Evolutionary conservation across 768 basidiomycete species (phyloP).

Genomic region (Leucocoprinus sp.): DNA sequence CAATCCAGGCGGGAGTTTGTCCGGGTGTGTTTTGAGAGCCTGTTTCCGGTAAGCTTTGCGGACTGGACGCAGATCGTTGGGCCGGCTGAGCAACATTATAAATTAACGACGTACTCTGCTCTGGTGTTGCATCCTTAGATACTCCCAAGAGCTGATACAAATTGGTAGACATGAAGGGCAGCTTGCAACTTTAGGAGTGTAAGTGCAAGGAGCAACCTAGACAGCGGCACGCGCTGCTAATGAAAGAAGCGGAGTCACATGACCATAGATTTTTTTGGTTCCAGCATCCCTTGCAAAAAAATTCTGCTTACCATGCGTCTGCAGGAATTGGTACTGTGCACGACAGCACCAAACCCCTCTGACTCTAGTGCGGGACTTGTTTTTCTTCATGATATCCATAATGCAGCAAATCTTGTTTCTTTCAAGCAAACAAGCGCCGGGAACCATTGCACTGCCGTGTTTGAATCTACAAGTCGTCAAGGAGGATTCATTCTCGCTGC

Average conservation of each 20-base stretch:
- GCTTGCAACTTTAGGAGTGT: slow-evolving; percentile 3
- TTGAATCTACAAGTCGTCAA: slow-evolving; percentile 59
- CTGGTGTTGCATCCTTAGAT: slow-evolving; percentile 42
- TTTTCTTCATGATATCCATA: slow-evolving; percentile 74
- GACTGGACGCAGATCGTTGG: not conserved
- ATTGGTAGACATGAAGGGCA: slow-evolving; percentile 37
- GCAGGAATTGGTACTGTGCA: slow-evolving; percentile 62
- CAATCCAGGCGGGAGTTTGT: slow-evolving; percentile 52
- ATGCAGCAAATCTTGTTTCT: slow-evolving; percentile 65
- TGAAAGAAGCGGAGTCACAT: slow-evolving; percentile 16
- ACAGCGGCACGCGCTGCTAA: slow-evolving; percentile 10
- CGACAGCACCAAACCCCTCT: slow-evolving; percentile 42
- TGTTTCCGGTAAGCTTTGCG: slow-evolving; percentile 60
- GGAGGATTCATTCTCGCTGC: slow-evolving; percentile 83
- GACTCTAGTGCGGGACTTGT: slow-evolving; percentile 53
- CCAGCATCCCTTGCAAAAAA: not conserved
- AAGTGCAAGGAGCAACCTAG: slow-evolving; percentile 22
- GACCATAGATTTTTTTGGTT: slow-evolving; percentile 13
- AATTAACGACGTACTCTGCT: slow-evolving; percentile 65
- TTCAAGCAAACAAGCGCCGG: slow-evolving; percentile 80
- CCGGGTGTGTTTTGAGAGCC: slow-evolving; percentile 66
- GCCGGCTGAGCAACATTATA: not conserved
- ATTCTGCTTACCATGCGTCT: slow-evolving; percentile 37
- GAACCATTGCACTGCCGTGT: slow-evolving; percentile 56
- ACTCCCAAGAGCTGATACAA: slow-evolving; percentile 63